phyloP scores from a whole-genome alignment of 352 stramenopile genomes.

The Pythium chondricola region DNA sequence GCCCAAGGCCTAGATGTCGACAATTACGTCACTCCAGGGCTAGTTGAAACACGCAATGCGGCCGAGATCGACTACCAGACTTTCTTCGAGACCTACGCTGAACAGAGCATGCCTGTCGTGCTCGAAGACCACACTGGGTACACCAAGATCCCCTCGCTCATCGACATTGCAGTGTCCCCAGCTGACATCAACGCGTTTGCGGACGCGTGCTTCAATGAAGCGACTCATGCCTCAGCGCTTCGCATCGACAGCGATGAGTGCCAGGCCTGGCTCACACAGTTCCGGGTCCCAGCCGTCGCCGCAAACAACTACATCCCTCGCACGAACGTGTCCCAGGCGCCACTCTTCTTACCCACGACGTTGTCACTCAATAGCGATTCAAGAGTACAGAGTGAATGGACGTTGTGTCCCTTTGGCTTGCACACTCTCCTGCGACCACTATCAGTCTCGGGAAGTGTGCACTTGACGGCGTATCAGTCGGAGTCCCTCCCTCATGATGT shows the following conservation, averaged over 20 bases:
- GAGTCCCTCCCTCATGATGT: not conserved
- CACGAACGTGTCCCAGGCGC: constrained; percentile 30
- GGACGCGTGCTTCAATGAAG: constrained; percentile 18
- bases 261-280: constrained; percentile 24
- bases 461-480: constrained; percentile 5
- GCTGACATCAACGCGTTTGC: constrained; percentile 13
- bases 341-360: constrained; percentile 29
- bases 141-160: not conserved
- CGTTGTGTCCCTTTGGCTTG: constrained; percentile 47
- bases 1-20: too few species aligned
- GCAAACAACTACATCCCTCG: constrained; percentile 67
- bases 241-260: constrained; percentile 27
- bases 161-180: not conserved
- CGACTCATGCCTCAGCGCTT: constrained; percentile 10
- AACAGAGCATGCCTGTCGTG: constrained; percentile 27
- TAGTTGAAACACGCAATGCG: constrained; percentile 14
- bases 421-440: constrained; percentile 37
- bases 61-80: constrained; percentile 40
- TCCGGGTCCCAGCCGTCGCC: constrained; percentile 46
- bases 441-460: not conserved
- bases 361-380: too few species aligned
- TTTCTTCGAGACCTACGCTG: constrained; percentile 59
- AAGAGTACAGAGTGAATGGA: too few species aligned
- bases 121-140: constrained; percentile 11
- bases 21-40: too few species aligned